Base-by-base conservation (phyloP, 208 protist species). In the Tritrichomonas musculus region DNA sequence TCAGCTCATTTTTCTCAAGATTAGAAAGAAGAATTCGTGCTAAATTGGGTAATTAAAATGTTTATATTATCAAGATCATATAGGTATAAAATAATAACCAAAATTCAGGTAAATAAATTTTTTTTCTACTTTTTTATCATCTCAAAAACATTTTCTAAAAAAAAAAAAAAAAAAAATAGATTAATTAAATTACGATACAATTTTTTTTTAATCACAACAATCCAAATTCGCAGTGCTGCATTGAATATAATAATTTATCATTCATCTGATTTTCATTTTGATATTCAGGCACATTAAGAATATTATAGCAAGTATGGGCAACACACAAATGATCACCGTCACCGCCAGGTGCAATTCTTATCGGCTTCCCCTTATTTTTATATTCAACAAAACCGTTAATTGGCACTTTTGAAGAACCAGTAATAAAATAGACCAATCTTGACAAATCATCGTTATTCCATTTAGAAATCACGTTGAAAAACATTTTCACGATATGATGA, bases 361-460 rank as follows among this genome's bases (percentile, higher is more conserved):
- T 95, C 73, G 97, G 96, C n/a, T 39, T 44, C n/a, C n/a, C n/a
- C 0, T 20, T 57, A 17, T 88, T 47, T 20, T 53, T 39, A 9
- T 99, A 95, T 75, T 97, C 96, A 64, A 95, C 95, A 95, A 99
- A 99, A 22, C 98, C 98, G n/a, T 97, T 98, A 36, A 99, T 96
- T 22, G 98, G 98, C 36, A 99, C 97, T 94, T 98, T 98, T 25
- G 97, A 97, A 22, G 98, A 98, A 66, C 98, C 98, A 0, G 98
- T 99, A 8, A 98, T 97, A 95, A 99, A 99, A 96, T 99, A 98
- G 27, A 99, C 95, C 9, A 99, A 95, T 88, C 97, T 97, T 1
- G 98, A 97, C 14, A 96, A 93, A 93, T 98, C 97, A 94, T 97
- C 96, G 44, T 92, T 44, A 9, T 49, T 80, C 95, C 98, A 98